phyloP scores from a whole-genome alignment of 768 basidiomycete species.

The Candolleomyces eurysporus region DNA sequence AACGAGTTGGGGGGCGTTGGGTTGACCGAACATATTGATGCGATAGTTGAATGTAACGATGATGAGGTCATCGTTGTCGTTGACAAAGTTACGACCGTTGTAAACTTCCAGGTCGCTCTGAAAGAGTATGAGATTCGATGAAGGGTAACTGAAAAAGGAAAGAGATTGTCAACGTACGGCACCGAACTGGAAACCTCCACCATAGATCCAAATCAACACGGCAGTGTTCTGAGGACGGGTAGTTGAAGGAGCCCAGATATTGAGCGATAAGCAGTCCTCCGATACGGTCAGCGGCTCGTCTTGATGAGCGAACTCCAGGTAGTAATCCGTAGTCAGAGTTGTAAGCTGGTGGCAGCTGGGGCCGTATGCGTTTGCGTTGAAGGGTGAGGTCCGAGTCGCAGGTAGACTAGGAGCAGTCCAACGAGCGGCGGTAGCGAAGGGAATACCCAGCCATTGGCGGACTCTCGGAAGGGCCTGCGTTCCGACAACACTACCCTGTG shows the following conservation, averaged over 20 bases:
- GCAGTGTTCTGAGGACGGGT: slow-evolving; percentile 31
- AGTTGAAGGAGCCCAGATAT: slow-evolving; percentile 36
- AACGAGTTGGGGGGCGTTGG: slow-evolving; percentile 35
- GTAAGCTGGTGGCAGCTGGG: slow-evolving; percentile 28
- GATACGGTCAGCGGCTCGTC: slow-evolving; percentile 27
- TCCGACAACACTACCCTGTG: slow-evolving; percentile 31
- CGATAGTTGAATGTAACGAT: slow-evolving; percentile 39
- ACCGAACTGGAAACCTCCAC: slow-evolving; percentile 36
- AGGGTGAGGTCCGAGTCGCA: slow-evolving; percentile 13
- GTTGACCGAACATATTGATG: slow-evolving; percentile 38
- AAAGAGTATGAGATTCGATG: background rate
- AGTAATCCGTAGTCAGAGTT: slow-evolving; percentile 20
- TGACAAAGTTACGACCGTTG: slow-evolving; percentile 28
- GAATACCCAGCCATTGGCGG: slow-evolving; percentile 34
- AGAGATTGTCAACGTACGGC: slow-evolving; percentile 23
- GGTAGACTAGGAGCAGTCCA: slow-evolving; percentile 30
- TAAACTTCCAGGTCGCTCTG: slow-evolving; percentile 28
- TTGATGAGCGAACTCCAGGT: slow-evolving; percentile 21
- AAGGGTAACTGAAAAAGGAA: too few relatives aligned
- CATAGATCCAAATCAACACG: slow-evolving; percentile 37
- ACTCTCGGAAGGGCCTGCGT: slow-evolving; percentile 23
- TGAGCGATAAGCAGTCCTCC: slow-evolving; percentile 36
- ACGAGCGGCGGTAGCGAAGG: slow-evolving; percentile 30
- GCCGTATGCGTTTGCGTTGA: slow-evolving; percentile 27
- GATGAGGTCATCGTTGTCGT: slow-evolving; percentile 31